A percentile compares a stretch with the other conserved stretches of the same genome.
Conservation (phyloP, 768 basidiomycete species). For the Lactarius evosmus region DNA sequence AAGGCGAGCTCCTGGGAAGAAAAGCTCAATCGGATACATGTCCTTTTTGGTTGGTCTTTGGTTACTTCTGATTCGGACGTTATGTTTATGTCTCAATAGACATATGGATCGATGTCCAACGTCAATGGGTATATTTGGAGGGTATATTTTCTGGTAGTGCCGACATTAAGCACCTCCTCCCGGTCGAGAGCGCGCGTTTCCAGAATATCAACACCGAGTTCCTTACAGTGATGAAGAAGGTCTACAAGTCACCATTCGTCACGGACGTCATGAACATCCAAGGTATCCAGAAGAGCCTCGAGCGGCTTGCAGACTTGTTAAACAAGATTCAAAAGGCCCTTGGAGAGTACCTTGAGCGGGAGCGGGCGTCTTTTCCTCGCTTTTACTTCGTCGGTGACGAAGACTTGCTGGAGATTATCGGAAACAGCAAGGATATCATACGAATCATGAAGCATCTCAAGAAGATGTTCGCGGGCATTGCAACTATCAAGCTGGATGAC, state of each 20-base stretch:
- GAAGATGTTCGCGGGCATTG: constrained; percentile 99
- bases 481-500: constrained; percentile 83
- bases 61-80: not conserved
- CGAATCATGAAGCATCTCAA: constrained; percentile 99
- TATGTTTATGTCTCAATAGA: constrained; percentile 45
- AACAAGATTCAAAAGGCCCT: constrained; percentile 99
- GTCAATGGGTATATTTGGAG: constrained; percentile 99
- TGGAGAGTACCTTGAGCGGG: constrained; percentile 97
- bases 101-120: constrained; percentile 99
- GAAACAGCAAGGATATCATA: constrained; percentile 97
- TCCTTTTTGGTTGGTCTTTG: constrained; percentile 75
- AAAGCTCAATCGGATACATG: constrained; percentile 93
- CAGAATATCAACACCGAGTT: constrained; percentile 99
- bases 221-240: constrained; percentile 98
- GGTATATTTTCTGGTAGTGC: constrained; percentile 99
- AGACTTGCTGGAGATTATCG: constrained; percentile 97
- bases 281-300: constrained; percentile 94
- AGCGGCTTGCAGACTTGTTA: constrained; percentile 91
- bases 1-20: constrained; percentile 93
- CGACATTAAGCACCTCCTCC: constrained; percentile 98
- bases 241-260: constrained; percentile 98
- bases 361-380: constrained; percentile 95
- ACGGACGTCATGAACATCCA: constrained; percentile 95
- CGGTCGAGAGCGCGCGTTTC: constrained; percentile 96
- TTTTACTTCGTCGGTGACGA: constrained; percentile 99